phyloP scores from a whole-genome alignment of 2,329 filamentous ascomycete species.

The Colletotrichum godetiae region DNA sequence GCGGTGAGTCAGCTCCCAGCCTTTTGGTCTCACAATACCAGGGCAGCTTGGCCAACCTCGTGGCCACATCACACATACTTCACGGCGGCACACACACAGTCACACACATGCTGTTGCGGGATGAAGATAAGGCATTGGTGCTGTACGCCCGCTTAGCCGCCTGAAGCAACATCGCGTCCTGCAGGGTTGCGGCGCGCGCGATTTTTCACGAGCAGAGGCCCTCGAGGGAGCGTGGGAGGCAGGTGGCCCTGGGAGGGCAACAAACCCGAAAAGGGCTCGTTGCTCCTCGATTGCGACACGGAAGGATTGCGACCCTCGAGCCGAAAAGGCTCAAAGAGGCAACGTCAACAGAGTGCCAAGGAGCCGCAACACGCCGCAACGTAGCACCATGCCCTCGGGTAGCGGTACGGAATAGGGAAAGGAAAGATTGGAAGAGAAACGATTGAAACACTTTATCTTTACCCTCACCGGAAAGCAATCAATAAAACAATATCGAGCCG shows the following conservation, averaged over 20 bases:
- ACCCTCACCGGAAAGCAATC: background rate
- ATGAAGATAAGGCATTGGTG: background rate
- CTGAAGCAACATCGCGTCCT: background rate
- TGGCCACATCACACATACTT: background rate
- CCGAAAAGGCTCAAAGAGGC: background rate
- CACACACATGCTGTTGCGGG: background rate
- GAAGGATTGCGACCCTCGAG: background rate
- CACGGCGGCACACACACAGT: background rate
- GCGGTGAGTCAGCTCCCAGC: constrained; percentile 1
- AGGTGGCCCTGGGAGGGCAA: no score
- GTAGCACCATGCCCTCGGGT: background rate
- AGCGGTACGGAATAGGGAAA: background rate
- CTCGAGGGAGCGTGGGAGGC: background rate
- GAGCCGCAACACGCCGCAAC: background rate
- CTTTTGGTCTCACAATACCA: background rate
- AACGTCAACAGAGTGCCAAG: background rate
- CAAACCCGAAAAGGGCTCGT: background rate
- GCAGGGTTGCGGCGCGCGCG: background rate
- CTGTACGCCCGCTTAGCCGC: background rate
- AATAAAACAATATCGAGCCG: background rate
- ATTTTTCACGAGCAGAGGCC: background rate
- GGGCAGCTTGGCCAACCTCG: background rate
- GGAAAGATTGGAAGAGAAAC: background rate
- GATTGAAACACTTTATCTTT: background rate
- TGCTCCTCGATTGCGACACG: background rate